phyloP scores from a whole-genome alignment of 176 grass and related monocot species.

The Pontederia paniculata region DNA sequence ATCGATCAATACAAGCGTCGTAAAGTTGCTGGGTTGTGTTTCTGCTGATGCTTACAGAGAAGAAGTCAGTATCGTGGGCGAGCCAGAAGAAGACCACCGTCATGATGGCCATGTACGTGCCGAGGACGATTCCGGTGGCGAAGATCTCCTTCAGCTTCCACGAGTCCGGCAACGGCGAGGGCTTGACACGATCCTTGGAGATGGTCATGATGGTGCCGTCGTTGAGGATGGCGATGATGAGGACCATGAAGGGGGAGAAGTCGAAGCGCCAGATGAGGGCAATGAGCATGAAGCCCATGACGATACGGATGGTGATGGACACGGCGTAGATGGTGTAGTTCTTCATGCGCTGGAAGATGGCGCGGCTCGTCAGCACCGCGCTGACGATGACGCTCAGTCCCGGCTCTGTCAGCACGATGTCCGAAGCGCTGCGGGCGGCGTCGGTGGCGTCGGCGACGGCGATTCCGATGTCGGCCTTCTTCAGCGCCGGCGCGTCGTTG shows the following conservation, averaged over 20 bases:
- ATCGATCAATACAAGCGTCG: too few species aligned
- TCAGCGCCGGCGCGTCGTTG: slow-evolving; percentile 85
- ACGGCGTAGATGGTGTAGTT: slow-evolving; percentile 99
- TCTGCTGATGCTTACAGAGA: slow-evolving; percentile 29
- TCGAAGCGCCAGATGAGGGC: slow-evolving; percentile 86
- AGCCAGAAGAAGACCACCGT: slow-evolving; percentile 73
- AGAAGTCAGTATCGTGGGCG: slow-evolving; percentile 59
- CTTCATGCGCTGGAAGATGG: slow-evolving; percentile 98
- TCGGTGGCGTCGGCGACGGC: slow-evolving; percentile 90
- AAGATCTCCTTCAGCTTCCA: slow-evolving; percentile 95
- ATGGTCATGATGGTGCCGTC: slow-evolving; percentile 99
- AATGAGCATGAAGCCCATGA: slow-evolving; percentile 70
- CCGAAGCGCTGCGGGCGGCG: slow-evolving; percentile 61
- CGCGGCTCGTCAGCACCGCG: slow-evolving; percentile 65
- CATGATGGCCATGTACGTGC: slow-evolving; percentile 60
- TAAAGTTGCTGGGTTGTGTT: background rate
- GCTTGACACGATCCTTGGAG: slow-evolving; percentile 74
- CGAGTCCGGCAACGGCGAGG: slow-evolving; percentile 54
- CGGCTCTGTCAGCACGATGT: slow-evolving; percentile 90
- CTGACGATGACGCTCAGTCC: slow-evolving; percentile 79
- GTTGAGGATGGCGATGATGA: slow-evolving; percentile 95
- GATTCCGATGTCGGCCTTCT: slow-evolving; percentile 95
- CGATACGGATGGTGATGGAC: slow-evolving; percentile 92
- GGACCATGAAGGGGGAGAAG: slow-evolving; percentile 93
- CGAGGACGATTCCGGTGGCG: slow-evolving; percentile 78